A percentile compares a stretch with the other conserved stretches of the same genome.
These are phyloP conservation scores for Pichia sp. DNA, from an alignment of 1,139 yeast species.

Conservation along the genomic window DNA sequence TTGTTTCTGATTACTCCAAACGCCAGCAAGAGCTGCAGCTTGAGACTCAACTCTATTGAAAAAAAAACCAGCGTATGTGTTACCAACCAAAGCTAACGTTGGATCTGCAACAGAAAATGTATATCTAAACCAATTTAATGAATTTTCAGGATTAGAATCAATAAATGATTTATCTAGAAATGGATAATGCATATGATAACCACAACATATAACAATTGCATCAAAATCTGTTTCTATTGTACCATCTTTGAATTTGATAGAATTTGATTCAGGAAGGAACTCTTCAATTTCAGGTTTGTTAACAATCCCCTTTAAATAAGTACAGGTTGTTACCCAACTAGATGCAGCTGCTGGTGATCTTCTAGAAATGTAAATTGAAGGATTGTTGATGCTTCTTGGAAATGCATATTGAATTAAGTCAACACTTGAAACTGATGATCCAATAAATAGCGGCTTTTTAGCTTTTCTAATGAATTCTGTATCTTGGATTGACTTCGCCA, in stretches of 20 bases:
- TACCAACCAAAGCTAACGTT: conserved; percentile 38
- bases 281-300: conserved; percentile 17
- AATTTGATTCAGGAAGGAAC: conserved; percentile 15
- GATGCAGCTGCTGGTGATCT: neutral
- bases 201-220: conserved; percentile 38
- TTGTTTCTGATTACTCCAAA: conserved; percentile 32
- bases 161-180: conserved; percentile 26
- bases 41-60: conserved; percentile 39
- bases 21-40: conserved; percentile 43
- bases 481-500: conserved; percentile 16
- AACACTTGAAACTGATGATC: conserved; percentile 45
- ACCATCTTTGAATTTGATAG: conserved; percentile 34
- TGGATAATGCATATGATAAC: conserved; percentile 38
- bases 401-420: conserved; percentile 44
- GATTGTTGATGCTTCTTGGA: conserved; percentile 27
- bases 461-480: conserved; percentile 24
- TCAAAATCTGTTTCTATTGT: conserved; percentile 33
- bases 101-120: conserved; percentile 39
- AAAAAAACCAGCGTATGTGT: conserved; percentile 35
- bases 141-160: conserved; percentile 5
- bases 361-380: conserved; percentile 15
- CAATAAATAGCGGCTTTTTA: conserved; percentile 42
- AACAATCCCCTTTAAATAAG: conserved; percentile 13
- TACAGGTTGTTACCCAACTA: conserved; percentile 9
- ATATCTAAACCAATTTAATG: conserved; percentile 33